Percentiles rank a stretch among this genome's conserved stretches.
Evolutionary conservation across 331 rosid genomes (phyloP).

Genomic region (Quercus phellos): DNA sequence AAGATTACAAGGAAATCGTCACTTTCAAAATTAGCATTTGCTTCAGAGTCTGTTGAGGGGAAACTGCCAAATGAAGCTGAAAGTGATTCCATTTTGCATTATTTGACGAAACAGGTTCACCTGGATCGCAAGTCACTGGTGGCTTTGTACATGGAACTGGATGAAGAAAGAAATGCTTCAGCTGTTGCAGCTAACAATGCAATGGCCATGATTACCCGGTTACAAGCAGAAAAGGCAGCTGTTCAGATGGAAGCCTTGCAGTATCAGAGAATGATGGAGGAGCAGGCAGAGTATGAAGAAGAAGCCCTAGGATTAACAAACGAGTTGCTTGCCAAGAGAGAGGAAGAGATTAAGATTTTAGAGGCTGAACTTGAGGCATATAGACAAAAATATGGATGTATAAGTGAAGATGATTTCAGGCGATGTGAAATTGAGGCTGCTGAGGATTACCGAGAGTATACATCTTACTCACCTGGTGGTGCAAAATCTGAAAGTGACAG

Average conservation of each 20-base stretch:
- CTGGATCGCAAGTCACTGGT: conserved; percentile 71
- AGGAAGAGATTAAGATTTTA: conserved; percentile 53
- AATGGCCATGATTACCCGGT: conserved; percentile 89
- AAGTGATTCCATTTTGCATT: conserved; percentile 37
- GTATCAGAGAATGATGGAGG: conserved; percentile 97
- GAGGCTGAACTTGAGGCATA: conserved; percentile 54
- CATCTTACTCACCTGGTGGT: conserved; percentile 6
- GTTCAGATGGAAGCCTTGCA: conserved; percentile 95
- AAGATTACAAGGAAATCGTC: conserved; percentile 49
- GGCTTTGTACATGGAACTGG: conserved; percentile 87
- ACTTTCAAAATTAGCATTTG: conserved; percentile 45
- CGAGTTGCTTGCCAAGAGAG: conserved; percentile 58
- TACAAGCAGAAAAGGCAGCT: conserved; percentile 82
- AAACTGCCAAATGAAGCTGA: conserved; percentile 33
- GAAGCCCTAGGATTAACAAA: conserved; percentile 63
- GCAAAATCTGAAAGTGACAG: conserved; percentile 22
- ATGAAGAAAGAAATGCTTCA: conserved; percentile 90
- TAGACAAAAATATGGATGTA: conserved; percentile 50
- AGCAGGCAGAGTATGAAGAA: conserved; percentile 87
- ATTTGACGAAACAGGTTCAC: conserved; percentile 62
- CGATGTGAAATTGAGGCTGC: conserved; percentile 16
- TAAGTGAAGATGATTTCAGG: conserved; percentile 26
- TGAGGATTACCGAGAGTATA: conserved; percentile 16
- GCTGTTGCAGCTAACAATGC: conserved; percentile 90
- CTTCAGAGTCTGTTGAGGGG: conserved; percentile 39